phyloP scores from a whole-genome alignment of 2,329 filamentous ascomycete species.

The Neoascochyta sp. region DNA sequence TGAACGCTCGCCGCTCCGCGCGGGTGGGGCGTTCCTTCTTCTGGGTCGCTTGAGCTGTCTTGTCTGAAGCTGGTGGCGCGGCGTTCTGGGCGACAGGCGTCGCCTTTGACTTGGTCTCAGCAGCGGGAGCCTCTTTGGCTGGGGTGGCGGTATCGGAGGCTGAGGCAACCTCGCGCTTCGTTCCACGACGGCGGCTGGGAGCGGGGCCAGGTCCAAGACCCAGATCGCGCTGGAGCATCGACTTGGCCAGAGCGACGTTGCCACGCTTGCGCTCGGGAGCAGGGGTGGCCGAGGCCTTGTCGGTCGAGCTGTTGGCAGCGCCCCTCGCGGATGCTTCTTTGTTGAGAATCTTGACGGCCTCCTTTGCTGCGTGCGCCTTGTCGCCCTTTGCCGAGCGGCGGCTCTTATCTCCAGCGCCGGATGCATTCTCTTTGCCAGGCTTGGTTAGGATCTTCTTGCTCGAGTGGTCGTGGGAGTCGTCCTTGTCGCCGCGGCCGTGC shows the following conservation, averaged over 20 bases:
- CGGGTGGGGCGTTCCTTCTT: slow-evolving; percentile 40
- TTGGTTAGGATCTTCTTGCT: slow-evolving; percentile 38
- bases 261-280: slow-evolving; percentile 52
- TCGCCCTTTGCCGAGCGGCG: slow-evolving; percentile 44
- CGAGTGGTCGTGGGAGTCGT: slow-evolving; percentile 54
- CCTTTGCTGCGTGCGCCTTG: slow-evolving; percentile 63
- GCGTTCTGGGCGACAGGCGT: slow-evolving; percentile 11
- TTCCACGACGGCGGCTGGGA: slow-evolving; percentile 42
- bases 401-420: slow-evolving; percentile 36
- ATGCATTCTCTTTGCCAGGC: slow-evolving; percentile 30
- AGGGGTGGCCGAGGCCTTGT: slow-evolving; percentile 40
- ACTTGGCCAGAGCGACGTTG: slow-evolving; percentile 51
- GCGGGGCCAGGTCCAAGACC: slow-evolving; percentile 48
- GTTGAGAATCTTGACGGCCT: slow-evolving; percentile 58
- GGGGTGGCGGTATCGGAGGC: slow-evolving; percentile 18
- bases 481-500: slow-evolving; percentile 55
- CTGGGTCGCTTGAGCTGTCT: slow-evolving; percentile 23
- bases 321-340: slow-evolving; percentile 43
- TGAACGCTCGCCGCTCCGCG: slow-evolving; percentile 38
- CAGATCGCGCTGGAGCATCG: slow-evolving; percentile 61
- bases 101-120: slow-evolving; percentile 31
- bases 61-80: slow-evolving; percentile 19
- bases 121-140: slow-evolving; percentile 24
- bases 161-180: slow-evolving; percentile 34
- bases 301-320: slow-evolving; percentile 23